phyloP scores from a whole-genome alignment of 2,329 filamentous ascomycete genomes.

The Orbilia ellipsospora region DNA sequence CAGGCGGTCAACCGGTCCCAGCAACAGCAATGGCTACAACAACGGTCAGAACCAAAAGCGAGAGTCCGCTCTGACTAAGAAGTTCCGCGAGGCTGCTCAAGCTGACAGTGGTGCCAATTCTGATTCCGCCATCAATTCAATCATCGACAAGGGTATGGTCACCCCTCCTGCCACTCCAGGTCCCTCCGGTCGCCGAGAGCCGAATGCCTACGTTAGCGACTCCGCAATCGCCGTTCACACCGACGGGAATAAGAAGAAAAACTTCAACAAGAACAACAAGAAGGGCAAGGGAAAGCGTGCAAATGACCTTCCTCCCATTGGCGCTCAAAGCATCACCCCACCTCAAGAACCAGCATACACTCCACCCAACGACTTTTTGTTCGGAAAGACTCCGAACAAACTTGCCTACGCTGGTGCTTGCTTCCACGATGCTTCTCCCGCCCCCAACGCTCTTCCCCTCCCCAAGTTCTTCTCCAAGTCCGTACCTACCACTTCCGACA shows the following conservation, averaged over 20 bases:
- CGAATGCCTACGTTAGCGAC: conserved; percentile 52
- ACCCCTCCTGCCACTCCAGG: conserved; percentile 52
- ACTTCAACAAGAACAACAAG: conserved; percentile 40
- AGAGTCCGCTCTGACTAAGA: conserved; percentile 47
- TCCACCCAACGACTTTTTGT: conserved; percentile 41
- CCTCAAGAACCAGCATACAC: conserved; percentile 35
- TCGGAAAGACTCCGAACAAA: conserved; percentile 63
- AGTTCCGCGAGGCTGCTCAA: conserved; percentile 49
- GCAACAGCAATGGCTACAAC: too few species aligned
- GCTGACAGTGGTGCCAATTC: conserved; percentile 22
- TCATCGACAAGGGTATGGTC: conserved; percentile 44
- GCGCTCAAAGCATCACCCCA: conserved; percentile 39
- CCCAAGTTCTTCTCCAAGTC: conserved; percentile 87
- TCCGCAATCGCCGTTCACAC: conserved; percentile 34
- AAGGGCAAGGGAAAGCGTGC: conserved; percentile 28
- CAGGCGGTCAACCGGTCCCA: conserved; percentile 1
- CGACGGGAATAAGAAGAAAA: conserved; percentile 39
- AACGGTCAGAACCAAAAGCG: conserved; percentile 20
- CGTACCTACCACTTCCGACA: conserved; percentile 72
- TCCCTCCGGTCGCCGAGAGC: conserved; percentile 28
- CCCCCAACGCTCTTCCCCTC: conserved; percentile 86
- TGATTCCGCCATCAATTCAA: conserved; percentile 36
- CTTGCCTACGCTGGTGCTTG: conserved; percentile 86
- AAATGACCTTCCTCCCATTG: conserved; percentile 23
- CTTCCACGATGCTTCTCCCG: conserved; percentile 88